Evolutionary conservation across 1,139 yeast species (phyloP).

Genomic region (Candida sojae): DNA sequence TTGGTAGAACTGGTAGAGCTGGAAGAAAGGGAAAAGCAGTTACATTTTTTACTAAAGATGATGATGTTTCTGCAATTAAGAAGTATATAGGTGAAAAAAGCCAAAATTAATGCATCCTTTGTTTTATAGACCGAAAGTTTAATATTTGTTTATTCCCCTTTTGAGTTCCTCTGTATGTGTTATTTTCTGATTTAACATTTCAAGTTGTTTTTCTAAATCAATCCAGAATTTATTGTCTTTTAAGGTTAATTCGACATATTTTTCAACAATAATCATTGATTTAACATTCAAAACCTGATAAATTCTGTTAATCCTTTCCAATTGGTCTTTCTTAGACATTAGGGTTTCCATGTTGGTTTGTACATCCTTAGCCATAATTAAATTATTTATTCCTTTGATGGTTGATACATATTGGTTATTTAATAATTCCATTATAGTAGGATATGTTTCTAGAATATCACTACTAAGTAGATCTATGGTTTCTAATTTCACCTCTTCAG

Average conservation of each 20-base stretch:
- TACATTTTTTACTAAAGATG: constrained; percentile 92
- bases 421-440: constrained; percentile 22
- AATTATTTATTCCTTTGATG: constrained; percentile 19
- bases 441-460: constrained; percentile 17
- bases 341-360: constrained; percentile 1
- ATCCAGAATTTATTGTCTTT: constrained; percentile 31
- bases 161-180: constrained; percentile 10
- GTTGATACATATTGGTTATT: constrained; percentile 22
- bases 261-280: constrained; percentile 31
- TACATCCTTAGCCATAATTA: constrained; percentile 2
- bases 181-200: constrained; percentile 13
- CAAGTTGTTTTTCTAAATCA: constrained; percentile 17
- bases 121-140: neutral
- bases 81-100: neutral
- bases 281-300: constrained; percentile 28
- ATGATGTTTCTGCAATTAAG: constrained; percentile 61
- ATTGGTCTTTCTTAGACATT: constrained; percentile 11
- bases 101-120: no score
- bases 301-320: constrained; percentile 18
- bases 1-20: constrained; percentile 98
- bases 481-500: constrained; percentile 20
- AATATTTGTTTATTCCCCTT: constrained; percentile 10
- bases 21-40: constrained; percentile 85
- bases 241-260: constrained; percentile 22
- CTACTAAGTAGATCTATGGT: constrained; percentile 21